Evolutionary conservation across 352 stramenopile species (phyloP).

Genomic region (Phytophthora ohioensis): DNA sequence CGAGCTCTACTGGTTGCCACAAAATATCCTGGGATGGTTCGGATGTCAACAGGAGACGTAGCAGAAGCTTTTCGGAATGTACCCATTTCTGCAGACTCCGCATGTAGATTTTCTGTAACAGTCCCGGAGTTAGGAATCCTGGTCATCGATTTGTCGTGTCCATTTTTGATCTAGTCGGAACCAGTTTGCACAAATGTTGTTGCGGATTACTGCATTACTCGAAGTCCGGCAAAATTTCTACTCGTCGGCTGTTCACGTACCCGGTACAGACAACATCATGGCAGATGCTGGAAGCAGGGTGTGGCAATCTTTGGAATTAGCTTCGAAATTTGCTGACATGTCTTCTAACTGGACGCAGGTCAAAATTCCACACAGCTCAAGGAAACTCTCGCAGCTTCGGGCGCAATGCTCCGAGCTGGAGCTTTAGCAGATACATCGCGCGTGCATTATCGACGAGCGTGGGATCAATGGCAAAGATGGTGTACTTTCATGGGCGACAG

Average conservation of each 20-base stretch:
- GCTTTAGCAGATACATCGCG: no score
- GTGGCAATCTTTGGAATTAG: conserved; percentile 9
- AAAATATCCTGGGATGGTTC: no score
- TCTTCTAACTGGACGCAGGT: conserved; percentile 23
- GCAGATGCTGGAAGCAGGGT: conserved; percentile 20
- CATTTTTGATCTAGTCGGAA: conserved; percentile 5
- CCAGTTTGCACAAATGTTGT: conserved; percentile 15
- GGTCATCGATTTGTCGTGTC: no score
- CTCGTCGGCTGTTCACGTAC: not conserved
- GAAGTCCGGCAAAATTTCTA: conserved; percentile 26
- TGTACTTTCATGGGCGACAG: no score
- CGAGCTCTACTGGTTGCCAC: no score
- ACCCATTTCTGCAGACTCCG: no score
- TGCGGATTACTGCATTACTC: not conserved
- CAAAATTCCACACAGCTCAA: not conserved
- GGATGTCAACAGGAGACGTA: no score
- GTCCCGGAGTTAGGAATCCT: no score
- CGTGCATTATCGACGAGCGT: no score
- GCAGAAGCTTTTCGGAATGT: no score
- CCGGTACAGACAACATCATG: not conserved
- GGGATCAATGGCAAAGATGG: no score
- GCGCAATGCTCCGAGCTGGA: not conserved
- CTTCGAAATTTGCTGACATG: conserved; percentile 11
- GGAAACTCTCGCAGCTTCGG: not conserved
- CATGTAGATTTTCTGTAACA: no score